Evolutionary conservation across 2,329 filamentous ascomycete genomes (phyloP).

Genomic region (Albifimbria verrucaria): DNA sequence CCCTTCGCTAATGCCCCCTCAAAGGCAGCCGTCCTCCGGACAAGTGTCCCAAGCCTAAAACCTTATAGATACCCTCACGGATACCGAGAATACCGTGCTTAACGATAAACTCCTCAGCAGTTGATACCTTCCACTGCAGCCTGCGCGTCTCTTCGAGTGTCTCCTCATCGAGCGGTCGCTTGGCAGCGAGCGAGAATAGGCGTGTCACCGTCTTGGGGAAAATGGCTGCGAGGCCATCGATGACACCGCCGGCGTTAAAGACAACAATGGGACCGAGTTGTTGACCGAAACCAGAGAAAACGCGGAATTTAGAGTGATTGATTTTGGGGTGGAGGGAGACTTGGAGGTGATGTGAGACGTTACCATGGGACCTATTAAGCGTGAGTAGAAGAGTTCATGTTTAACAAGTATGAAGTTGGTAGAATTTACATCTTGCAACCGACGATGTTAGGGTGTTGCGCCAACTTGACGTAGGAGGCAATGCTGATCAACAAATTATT

Average conservation of each 20-base stretch:
- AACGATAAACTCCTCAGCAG: conserved; percentile 60
- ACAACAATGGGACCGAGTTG: conserved; percentile 62
- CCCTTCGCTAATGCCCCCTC: conserved; percentile 52
- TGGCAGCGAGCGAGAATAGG: conserved; percentile 47
- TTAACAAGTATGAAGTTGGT: too few relatives aligned
- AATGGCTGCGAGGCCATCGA: conserved; percentile 63
- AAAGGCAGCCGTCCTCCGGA: conserved; percentile 55
- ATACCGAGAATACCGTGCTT: conserved; percentile 61
- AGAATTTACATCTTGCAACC: conserved; percentile 61
- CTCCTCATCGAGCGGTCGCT: conserved; percentile 33
- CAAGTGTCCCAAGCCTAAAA: conserved; percentile 53
- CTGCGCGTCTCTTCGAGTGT: conserved; percentile 49
- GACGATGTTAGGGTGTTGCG: conserved; percentile 62
- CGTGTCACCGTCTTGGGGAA: conserved; percentile 60
- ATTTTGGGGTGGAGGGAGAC: conserved; percentile 60
- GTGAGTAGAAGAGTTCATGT: background rate
- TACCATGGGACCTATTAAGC: conserved; percentile 56
- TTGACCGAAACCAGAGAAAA: conserved; percentile 65
- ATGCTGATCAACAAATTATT: conserved; percentile 62
- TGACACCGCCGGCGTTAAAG: conserved; percentile 62
- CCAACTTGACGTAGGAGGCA: conserved; percentile 53
- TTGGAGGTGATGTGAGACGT: conserved; percentile 61
- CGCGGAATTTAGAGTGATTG: conserved; percentile 57
- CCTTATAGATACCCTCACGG: conserved; percentile 56
- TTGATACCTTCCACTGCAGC: conserved; percentile 59